Conservation (phyloP, 2,329 filamentous ascomycete genomes). For the Talaromyces sp. region DNA sequence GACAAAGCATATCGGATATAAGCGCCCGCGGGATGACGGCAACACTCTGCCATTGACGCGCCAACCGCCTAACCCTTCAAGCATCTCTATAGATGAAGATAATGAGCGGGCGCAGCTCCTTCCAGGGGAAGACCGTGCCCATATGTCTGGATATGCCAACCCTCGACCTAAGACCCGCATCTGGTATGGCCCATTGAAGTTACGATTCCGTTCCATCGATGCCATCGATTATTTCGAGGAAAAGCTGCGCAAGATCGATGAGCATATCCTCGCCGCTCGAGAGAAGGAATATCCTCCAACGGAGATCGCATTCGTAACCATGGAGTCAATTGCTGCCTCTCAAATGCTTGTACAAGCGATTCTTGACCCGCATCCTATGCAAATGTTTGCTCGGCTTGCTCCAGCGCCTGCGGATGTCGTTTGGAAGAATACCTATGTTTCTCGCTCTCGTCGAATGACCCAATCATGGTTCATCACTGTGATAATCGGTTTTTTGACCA, state of each 20-base stretch:
- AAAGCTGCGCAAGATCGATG: slow-evolving; percentile 76
- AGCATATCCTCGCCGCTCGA: slow-evolving; percentile 69
- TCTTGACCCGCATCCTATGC: slow-evolving; percentile 84
- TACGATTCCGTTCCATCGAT: slow-evolving; percentile 75
- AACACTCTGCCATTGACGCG: slow-evolving; percentile 53
- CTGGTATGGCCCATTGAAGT: slow-evolving; percentile 74
- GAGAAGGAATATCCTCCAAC: slow-evolving; percentile 76
- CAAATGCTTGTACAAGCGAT: slow-evolving; percentile 97
- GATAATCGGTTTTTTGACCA: slow-evolving; percentile 77
- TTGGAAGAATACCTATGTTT: slow-evolving; percentile 89
- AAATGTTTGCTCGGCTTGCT: slow-evolving; percentile 80
- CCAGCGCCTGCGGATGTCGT: slow-evolving; percentile 91
- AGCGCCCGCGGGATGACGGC: slow-evolving; percentile 50
- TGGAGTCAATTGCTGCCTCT: slow-evolving; percentile 88
- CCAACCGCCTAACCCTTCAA: slow-evolving; percentile 46
- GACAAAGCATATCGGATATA: slow-evolving; percentile 72
- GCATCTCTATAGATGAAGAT: slow-evolving; percentile 43
- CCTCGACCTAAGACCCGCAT: slow-evolving; percentile 70
- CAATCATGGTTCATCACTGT: slow-evolving; percentile 82
- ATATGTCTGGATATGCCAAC: slow-evolving; percentile 50
- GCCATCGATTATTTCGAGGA: slow-evolving; percentile 95
- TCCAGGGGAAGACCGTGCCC: slow-evolving; percentile 43
- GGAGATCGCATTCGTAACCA: slow-evolving; percentile 90
- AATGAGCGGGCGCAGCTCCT: slow-evolving; percentile 65
- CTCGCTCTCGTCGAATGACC: slow-evolving; percentile 71